Percentiles rank a stretch among this genome's conserved stretches.
These are phyloP conservation scores for Acrodontium crateriforme DNA, from an alignment of 2,329 filamentous ascomycete species.

Conservation along the genomic window DNA sequence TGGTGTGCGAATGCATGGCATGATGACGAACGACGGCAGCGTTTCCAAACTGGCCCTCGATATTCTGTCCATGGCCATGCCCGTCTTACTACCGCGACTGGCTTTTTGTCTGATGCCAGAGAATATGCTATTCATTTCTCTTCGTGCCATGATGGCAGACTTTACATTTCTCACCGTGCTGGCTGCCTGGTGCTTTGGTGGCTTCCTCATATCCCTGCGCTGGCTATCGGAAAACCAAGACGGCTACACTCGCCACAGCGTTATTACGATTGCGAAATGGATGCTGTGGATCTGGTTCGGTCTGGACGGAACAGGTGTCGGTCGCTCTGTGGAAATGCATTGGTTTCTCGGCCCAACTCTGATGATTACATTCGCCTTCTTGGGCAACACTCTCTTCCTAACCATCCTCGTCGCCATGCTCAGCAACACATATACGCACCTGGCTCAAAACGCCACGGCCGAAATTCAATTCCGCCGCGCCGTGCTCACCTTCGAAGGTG, in stretches of 20 bases:
- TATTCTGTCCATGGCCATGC: conserved; percentile 65
- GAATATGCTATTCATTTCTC: conserved; percentile 68
- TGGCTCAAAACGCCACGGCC: conserved; percentile 62
- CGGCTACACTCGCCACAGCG: conserved; percentile 21
- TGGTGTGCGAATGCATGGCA: conserved; percentile 51
- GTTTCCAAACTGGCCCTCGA: conserved; percentile 45
- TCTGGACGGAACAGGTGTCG: conserved; percentile 52
- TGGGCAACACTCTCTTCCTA: conserved; percentile 79
- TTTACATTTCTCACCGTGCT: conserved; percentile 66
- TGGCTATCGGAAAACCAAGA: conserved; percentile 56
- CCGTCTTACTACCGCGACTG: conserved; percentile 61
- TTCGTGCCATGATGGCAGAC: conserved; percentile 74
- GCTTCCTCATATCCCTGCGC: conserved; percentile 64
- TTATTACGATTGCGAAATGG: conserved; percentile 69
- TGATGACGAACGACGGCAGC: conserved; percentile 31
- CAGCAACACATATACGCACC: conserved; percentile 68
- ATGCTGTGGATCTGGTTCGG: conserved; percentile 93
- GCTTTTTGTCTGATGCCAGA: conserved; percentile 75
- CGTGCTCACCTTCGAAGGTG: conserved; percentile 71
- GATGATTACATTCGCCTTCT: conserved; percentile 73
- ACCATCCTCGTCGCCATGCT: conserved; percentile 81
- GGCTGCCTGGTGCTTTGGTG: conserved; percentile 70
- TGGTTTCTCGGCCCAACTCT: conserved; percentile 63
- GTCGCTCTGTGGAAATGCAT: conserved; percentile 55
- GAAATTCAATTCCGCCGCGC: conserved; percentile 73